Conservation (phyloP, 2,329 filamentous ascomycete genomes). For the Aspergillus sp. region DNA sequence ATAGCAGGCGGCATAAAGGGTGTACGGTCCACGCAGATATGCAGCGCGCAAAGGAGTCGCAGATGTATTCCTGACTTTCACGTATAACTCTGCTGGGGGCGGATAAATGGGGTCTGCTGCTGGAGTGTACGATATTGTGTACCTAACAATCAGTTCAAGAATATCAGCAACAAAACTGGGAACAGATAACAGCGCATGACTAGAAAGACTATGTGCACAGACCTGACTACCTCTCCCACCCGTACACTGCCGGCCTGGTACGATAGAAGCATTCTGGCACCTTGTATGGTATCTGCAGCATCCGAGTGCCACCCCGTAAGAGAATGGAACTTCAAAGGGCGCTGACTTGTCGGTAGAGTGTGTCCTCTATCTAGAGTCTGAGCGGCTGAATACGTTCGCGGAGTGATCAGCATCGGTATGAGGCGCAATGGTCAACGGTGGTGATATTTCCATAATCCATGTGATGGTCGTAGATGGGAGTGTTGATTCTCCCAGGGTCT, state of each 20-base stretch:
- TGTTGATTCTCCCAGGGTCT: neutral
- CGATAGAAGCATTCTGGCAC: conserved; percentile 66
- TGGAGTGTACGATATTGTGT: conserved; percentile 85
- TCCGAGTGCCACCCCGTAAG: conserved; percentile 29
- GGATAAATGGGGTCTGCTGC: conserved; percentile 82
- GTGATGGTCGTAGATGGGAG: neutral
- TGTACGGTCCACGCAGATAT: conserved; percentile 94
- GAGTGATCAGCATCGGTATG: conserved; percentile 36
- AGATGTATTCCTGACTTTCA: conserved; percentile 87
- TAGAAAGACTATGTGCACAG: conserved; percentile 23
- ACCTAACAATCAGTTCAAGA: conserved; percentile 34
- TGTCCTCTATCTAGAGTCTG: conserved; percentile 29
- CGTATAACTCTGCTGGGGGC: conserved; percentile 67
- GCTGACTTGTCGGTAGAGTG: conserved; percentile 13
- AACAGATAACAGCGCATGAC: neutral
- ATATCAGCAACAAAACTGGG: conserved; percentile 2
- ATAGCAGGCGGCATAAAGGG: conserved; percentile 76
- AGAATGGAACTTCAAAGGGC: conserved; percentile 21
- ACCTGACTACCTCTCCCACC: conserved; percentile 88
- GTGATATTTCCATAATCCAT: conserved; percentile 12
- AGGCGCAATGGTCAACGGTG: conserved; percentile 1
- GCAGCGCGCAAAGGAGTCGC: conserved; percentile 85
- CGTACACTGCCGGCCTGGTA: conserved; percentile 88
- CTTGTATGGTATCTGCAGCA: conserved; percentile 13
- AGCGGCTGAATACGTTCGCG: conserved; percentile 35